Base-by-base conservation (phyloP, 2,329 filamentous ascomycete species). In the Chaetomiaceae sp. region DNA sequence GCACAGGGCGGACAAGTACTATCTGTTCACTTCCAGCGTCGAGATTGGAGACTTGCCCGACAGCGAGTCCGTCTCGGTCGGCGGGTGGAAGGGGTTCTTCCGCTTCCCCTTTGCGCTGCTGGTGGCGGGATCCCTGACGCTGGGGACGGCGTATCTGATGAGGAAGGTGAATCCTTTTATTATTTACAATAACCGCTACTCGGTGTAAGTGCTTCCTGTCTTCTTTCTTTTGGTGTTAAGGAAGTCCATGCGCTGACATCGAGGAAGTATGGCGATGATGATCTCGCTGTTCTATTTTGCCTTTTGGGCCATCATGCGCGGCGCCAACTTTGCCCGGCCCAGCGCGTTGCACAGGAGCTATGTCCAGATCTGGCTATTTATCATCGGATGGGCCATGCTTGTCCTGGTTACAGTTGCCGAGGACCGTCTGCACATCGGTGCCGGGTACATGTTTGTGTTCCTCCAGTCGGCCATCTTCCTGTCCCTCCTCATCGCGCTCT, bases 131-230 rank as follows among this genome's bases (percentile, higher is more conserved):
- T 83, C 76, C 0, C 71, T 86, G n/a, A 81, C 86, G 0, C 67
- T 95, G 20, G 87, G 81, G 0, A 74, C 89, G 16, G 86, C 87
- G 1, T 87, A 87, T 59, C 69, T 97, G 45, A 62, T 95, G 37
- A 80, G 81, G 33, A 95, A 93, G 67, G 72, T 92, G 64, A 97
- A 97, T 63, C 90, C 92, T 1, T 79, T 89, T 61, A 89, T 97
- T 60, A 74, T 93, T n/a, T 93, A 96, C 70, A 91, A 89, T 69
- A 95, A 87, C 61, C 78, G 84, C 42, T 97, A 93, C 65, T 77
- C 87, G 5, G 86, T 96, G 63, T 78, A 64, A 66, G 75, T 70
- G 8, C 0, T 7, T 33, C 21, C 12, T 17, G 23, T 12, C 14
- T 16, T 14, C 33, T n/a, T 16, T 14, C 33, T 9, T 14, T 5